Percentiles rank a stretch among this genome's conserved stretches.
phyloP scores from a whole-genome alignment of 2,329 filamentous ascomycete species.

The Claviceps sp. region DNA sequence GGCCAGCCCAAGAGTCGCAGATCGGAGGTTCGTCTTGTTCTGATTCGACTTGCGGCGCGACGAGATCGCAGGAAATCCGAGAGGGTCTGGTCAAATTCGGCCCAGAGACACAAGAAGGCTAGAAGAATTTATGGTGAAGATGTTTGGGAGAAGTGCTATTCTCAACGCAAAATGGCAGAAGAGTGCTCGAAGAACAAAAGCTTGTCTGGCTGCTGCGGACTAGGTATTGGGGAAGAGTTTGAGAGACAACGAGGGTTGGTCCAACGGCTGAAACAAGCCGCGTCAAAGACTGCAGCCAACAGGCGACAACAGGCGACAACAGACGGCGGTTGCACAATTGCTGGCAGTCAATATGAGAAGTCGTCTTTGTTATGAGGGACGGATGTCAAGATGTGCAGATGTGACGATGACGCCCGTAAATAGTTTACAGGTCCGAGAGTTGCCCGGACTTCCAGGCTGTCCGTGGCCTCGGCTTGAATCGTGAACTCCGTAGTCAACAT shows the following conservation, averaged over 20 bases:
- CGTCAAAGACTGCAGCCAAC: no score
- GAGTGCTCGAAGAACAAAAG: not conserved
- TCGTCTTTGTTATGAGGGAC: not conserved
- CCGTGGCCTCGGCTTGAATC: no score
- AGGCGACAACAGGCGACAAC: not conserved
- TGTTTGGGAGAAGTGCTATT: not conserved
- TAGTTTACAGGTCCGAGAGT: no score
- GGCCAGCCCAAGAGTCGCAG: not conserved
- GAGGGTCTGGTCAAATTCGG: not conserved
- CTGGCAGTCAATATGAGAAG: not conserved
- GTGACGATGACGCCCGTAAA: no score
- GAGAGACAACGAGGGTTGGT: not conserved
- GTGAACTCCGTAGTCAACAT: no score
- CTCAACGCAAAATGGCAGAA: not conserved
- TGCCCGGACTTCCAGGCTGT: no score
- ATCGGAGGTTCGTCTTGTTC: not conserved
- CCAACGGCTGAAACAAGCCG: not conserved
- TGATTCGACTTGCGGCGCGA: no score
- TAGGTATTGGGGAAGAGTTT: not conserved
- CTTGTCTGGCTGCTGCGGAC: not conserved
- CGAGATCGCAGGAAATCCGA: not conserved
- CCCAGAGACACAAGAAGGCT: not conserved
- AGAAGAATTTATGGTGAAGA: not conserved
- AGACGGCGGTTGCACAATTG: not conserved
- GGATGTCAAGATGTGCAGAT: no score